Evolutionary conservation across 2,329 filamentous ascomycete genomes (phyloP).

Genomic region (Aurifilum marmelostoma): DNA sequence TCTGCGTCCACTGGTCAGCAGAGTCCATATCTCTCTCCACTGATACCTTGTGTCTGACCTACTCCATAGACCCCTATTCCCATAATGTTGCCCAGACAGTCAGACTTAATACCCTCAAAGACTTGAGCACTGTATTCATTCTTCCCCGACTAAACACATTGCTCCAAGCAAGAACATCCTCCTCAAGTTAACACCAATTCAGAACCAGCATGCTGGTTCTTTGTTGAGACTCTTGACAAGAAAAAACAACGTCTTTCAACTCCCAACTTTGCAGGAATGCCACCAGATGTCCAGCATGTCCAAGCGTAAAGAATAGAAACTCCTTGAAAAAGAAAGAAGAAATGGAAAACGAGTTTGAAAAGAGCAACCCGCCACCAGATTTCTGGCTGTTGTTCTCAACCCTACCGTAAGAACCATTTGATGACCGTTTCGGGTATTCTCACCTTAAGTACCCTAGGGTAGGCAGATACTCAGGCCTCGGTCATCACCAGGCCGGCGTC

Average conservation of each 20-base stretch:
- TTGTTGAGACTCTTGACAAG: neutral
- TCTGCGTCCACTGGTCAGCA: too few species aligned
- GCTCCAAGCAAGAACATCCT: neutral
- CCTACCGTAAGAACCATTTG: too few species aligned
- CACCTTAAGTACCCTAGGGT: neutral
- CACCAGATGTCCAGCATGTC: neutral
- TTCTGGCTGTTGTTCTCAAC: too few species aligned
- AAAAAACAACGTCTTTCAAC: neutral
- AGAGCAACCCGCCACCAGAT: too few species aligned
- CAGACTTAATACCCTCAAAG: too few species aligned
- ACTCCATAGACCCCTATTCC: too few species aligned
- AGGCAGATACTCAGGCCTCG: neutral
- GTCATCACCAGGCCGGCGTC: neutral
- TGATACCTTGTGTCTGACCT: too few species aligned
- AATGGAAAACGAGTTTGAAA: neutral
- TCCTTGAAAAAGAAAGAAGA: neutral
- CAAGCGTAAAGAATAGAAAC: neutral
- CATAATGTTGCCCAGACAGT: too few species aligned
- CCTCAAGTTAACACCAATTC: neutral
- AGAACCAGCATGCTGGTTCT: neutral
- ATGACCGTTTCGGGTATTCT: too few species aligned
- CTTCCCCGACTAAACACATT: neutral
- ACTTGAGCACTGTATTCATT: too few species aligned
- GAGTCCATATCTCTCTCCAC: too few species aligned
- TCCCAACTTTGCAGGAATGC: neutral